Percentiles rank a stretch among this genome's conserved stretches.
Evolutionary conservation across 371 early-diverging fungal species (phyloP).

Genomic region (Apophysomyces elegans): DNA sequence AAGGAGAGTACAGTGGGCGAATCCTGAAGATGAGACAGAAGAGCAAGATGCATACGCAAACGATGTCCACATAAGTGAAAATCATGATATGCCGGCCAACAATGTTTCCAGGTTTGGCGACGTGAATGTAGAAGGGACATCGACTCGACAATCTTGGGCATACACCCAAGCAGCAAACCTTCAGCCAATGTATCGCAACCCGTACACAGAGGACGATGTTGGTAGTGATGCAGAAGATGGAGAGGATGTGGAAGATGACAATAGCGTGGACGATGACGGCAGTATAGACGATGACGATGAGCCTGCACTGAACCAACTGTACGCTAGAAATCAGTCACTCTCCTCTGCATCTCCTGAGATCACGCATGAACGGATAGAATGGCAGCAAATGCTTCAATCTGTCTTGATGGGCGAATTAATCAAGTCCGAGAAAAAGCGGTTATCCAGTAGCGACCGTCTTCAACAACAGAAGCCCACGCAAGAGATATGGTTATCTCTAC

Average conservation of each 20-base stretch:
- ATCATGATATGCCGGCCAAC: neutral
- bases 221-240: conserved; percentile 35
- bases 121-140: neutral
- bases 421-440: conserved; percentile 78
- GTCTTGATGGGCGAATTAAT: conserved; percentile 87
- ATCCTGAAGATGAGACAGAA: conserved; percentile 24
- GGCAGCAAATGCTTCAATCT: conserved; percentile 86
- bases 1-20: conserved; percentile 41
- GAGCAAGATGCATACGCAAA: neutral
- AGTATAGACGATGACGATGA: conserved; percentile 24
- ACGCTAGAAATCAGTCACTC: conserved; percentile 40
- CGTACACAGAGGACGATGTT: conserved; percentile 37
- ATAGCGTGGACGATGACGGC: conserved; percentile 31
- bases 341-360: conserved; percentile 53
- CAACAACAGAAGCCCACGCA: conserved; percentile 57
- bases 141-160: conserved; percentile 4
- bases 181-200: conserved; percentile 10
- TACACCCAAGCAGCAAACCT: neutral
- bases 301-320: conserved; percentile 37
- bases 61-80: conserved; percentile 11
- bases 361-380: conserved; percentile 74
- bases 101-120: neutral
- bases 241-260: conserved; percentile 35
- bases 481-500: conserved; percentile 80
- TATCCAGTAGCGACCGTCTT: conserved; percentile 61